Percentiles rank a stretch among this genome's conserved stretches.
These are phyloP conservation scores for Fusarium nematophilum DNA, from an alignment of 2,329 filamentous ascomycete genomes.

Conservation along the genomic window DNA sequence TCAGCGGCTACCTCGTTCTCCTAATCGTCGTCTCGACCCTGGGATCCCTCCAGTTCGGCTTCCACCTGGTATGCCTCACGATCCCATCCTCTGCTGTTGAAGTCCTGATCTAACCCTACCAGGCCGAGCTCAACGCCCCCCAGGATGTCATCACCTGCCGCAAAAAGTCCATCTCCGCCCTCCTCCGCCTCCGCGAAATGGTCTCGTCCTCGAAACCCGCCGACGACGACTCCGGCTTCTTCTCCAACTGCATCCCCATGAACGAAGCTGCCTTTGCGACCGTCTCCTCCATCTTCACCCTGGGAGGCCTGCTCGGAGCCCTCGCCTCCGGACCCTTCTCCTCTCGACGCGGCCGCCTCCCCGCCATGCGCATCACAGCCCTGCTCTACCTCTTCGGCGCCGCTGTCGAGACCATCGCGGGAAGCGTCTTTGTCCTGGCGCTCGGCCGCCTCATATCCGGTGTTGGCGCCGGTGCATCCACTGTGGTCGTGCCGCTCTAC, in stretches of 20 bases:
- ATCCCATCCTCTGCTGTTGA: not conserved
- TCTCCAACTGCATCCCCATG: constrained; percentile 91
- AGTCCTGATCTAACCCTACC: not conserved
- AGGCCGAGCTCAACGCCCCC: constrained; percentile 94
- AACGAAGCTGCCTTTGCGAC: constrained; percentile 82
- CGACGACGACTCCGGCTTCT: constrained; percentile 46
- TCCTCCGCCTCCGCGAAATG: constrained; percentile 44
- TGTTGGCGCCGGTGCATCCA: constrained; percentile 85
- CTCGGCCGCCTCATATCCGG: constrained; percentile 84
- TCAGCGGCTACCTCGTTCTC: constrained; percentile 83
- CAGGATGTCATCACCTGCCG: constrained; percentile 93
- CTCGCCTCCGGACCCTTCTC: constrained; percentile 83
- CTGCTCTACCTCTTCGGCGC: constrained; percentile 82
- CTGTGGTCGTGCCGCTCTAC: constrained; percentile 94
- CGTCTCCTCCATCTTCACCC: constrained; percentile 89
- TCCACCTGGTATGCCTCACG: constrained; percentile 77
- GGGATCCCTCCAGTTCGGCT: constrained; percentile 93
- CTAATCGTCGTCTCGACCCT: constrained; percentile 81
- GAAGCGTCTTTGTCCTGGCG: constrained; percentile 73
- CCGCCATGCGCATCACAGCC: constrained; percentile 81
- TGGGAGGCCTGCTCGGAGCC: constrained; percentile 88
- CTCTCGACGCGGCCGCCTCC: constrained; percentile 78
- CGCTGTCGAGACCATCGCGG: constrained; percentile 77
- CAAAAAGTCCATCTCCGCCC: constrained; percentile 58
- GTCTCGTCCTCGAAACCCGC: constrained; percentile 41